These are phyloP conservation scores for Fusarium armeniacum DNA, from an alignment of 2,329 filamentous ascomycete genomes.

Conservation along the genomic window DNA sequence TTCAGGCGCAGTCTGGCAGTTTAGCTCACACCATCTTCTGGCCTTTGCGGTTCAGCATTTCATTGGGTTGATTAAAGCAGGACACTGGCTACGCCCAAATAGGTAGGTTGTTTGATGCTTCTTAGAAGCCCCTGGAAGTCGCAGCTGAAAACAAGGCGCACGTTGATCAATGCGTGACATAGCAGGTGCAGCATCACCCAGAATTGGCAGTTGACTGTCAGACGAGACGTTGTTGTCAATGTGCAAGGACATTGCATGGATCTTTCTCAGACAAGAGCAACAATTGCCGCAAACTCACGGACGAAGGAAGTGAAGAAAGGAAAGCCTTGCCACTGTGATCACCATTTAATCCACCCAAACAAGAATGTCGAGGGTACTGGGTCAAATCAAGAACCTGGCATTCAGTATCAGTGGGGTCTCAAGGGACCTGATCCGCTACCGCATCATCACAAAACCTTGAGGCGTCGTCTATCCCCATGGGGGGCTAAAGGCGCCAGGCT, in stretches of 20 bases:
- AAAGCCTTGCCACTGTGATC: conserved; percentile 25
- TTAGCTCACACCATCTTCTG: conserved; percentile 16
- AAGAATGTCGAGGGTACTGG: conserved; percentile 5
- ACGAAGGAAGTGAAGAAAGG: not conserved
- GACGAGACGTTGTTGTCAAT: conserved; percentile 2
- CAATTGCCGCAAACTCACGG: conserved; percentile 19
- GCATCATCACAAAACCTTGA: conserved; percentile 5
- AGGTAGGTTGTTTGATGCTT: conserved; percentile 32
- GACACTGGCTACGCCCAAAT: conserved; percentile 10
- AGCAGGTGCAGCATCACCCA: conserved; percentile 9
- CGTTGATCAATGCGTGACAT: conserved; percentile 34
- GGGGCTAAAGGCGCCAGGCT: conserved; percentile 15
- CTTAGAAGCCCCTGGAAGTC: conserved; percentile 23
- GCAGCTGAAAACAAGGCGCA: conserved; percentile 34
- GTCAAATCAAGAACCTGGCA: conserved; percentile 1
- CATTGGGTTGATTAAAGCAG: conserved; percentile 4
- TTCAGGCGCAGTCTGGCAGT: not conserved
- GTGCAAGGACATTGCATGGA: not conserved
- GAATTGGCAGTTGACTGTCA: conserved; percentile 29
- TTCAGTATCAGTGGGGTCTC: conserved; percentile 17
- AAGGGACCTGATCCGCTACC: conserved; percentile 20
- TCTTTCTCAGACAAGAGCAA: not conserved
- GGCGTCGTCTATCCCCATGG: conserved; percentile 30
- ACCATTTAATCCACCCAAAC: conserved; percentile 8
- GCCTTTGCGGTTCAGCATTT: not conserved